Evolutionary conservation across 768 basidiomycete genomes (phyloP), one percentile per base, ranked within the genome.

Genomic region (Trametes cingulata): DNA sequence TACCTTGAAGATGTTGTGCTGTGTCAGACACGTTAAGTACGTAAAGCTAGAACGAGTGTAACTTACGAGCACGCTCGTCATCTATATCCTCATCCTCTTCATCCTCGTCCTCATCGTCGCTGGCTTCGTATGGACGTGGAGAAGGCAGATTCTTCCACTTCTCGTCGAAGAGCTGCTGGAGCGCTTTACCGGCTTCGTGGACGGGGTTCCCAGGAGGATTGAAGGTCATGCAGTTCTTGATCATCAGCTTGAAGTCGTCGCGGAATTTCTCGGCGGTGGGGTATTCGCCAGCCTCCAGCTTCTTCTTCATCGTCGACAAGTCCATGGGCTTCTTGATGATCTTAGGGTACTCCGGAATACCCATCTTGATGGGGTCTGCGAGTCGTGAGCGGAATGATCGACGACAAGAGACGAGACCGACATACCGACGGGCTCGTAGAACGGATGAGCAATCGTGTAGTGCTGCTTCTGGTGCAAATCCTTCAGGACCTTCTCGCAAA

Each of bases 321-420:
- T 99, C 97, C 93, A 99, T 98, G 3, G 97, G 97, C 68, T 85
- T 87, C 80, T 95, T 96, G 72, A 99, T 80, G 65, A 96, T 76
- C 74, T 87, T 91, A 2, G 86, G 85, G 73, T 99, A 99, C 19
- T 82, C 78, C 0, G 95, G 96, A 47, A 98, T 82, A 35, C 87
- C 83, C 65, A 95, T 80, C 67, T 83, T 85, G 42, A 86, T 77
- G 75, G 87, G 86, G 72, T 97, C 95, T 95, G n/a, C 20, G 19
- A n/a, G 1, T n/a, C 1, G 1, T 14, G 22, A 51, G 20, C 52
- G 6, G 19, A 14, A 15, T 3, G 10, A 52, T 3, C 15, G 27
- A 62, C 17, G 29, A 41, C 27, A 39, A 53, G 51, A 17, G 25
- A 54, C 56, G 57, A 37, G 56, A 54, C 53, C 55, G 19, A 85